Evolutionary conservation across 148 eudicot genomes (phyloP).

Genomic region (Chenopodium formosanum): DNA sequence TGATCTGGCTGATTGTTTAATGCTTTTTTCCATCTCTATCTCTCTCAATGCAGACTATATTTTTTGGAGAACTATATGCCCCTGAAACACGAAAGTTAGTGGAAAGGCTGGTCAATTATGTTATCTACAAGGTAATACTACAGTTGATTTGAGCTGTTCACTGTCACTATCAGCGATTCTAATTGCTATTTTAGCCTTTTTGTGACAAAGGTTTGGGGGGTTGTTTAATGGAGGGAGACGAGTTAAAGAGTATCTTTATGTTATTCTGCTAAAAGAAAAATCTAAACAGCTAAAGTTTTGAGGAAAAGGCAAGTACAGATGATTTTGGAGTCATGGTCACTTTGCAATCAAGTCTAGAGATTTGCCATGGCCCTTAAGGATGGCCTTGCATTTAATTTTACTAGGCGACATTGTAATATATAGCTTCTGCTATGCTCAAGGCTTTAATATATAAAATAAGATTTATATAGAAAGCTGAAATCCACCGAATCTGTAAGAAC

Average conservation of each 20-base stretch:
- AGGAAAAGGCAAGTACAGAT: too few relatives aligned
- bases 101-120: slow-evolving; percentile 81
- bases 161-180: background rate
- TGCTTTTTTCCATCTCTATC: slow-evolving; percentile 11
- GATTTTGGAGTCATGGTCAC: background rate
- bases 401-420: background rate
- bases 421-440: background rate
- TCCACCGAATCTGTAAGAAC: background rate
- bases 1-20: background rate
- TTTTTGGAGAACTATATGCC: slow-evolving; percentile 71
- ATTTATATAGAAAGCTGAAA: background rate
- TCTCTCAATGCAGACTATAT: slow-evolving; percentile 56
- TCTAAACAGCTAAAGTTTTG: background rate
- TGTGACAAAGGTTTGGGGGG: background rate
- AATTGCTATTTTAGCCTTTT: background rate
- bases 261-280: background rate
- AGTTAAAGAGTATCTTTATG: background rate
- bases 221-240: background rate
- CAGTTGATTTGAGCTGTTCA: background rate
- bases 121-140: slow-evolving; percentile 74
- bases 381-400: background rate
- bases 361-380: background rate
- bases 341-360: background rate
- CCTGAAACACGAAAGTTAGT: slow-evolving; percentile 78
- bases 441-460: background rate